phyloP scores from a whole-genome alignment of 2,329 filamentous ascomycete genomes.

The Fusarium metavorans region DNA sequence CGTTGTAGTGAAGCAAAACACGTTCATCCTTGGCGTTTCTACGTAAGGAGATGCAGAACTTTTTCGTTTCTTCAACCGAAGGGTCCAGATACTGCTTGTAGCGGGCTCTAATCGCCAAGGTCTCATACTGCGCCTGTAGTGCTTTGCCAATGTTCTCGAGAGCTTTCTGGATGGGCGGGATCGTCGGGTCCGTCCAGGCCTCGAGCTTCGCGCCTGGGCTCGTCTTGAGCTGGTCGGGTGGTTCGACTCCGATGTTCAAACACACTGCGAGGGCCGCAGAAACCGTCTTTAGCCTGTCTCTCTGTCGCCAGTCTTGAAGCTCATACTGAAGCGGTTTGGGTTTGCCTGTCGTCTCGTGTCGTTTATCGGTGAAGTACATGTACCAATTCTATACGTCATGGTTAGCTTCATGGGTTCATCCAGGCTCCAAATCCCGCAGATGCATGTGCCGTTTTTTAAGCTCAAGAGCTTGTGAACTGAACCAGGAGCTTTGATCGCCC shows the following conservation, averaged over 20 bases:
- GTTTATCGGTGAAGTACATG: constrained; percentile 99
- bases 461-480: neutral
- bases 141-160: constrained; percentile 96
- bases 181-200: constrained; percentile 94
- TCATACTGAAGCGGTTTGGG: constrained; percentile 76
- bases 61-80: constrained; percentile 96
- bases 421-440: neutral
- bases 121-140: constrained; percentile 96
- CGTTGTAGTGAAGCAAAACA: constrained; percentile 98
- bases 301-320: constrained; percentile 96
- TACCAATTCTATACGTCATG: constrained; percentile 82
- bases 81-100: constrained; percentile 98
- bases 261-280: constrained; percentile 95
- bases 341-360: constrained; percentile 93
- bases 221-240: constrained; percentile 96
- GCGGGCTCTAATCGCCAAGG: constrained; percentile 90
- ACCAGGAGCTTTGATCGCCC: neutral
- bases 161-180: constrained; percentile 83
- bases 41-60: constrained; percentile 90
- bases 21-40: constrained; percentile 96
- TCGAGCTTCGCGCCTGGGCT: constrained; percentile 93
- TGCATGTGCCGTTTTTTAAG: neutral
- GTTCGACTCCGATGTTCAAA: constrained; percentile 96
- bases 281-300: constrained; percentile 95
- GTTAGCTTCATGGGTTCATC: constrained; percentile 21